Conservation (phyloP, 495 filamentous ascomycete species). For the Evansstolkia leycettana region DNA sequence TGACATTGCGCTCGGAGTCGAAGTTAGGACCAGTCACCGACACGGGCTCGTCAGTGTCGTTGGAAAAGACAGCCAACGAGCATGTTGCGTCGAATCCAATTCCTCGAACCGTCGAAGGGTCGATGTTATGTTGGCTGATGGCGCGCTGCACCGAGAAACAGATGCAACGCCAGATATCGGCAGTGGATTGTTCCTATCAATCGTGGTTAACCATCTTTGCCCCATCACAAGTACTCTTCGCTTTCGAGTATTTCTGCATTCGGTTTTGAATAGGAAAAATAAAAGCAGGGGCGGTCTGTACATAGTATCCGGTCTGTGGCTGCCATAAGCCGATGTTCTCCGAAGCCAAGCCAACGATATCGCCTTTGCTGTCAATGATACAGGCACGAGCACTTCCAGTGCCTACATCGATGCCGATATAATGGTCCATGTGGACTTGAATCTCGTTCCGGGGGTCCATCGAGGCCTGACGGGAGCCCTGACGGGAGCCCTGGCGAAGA, state of each 20-base stretch:
- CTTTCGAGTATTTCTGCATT: no score
- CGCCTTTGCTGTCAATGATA: conserved; percentile 80
- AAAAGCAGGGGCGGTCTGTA: conserved; percentile 17
- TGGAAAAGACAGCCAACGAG: conserved; percentile 79
- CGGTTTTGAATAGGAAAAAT: no score
- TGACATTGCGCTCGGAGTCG: conserved; percentile 74
- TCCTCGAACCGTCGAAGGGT: conserved; percentile 59
- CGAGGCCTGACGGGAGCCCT: conserved; percentile 40
- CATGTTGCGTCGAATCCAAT: conserved; percentile 97
- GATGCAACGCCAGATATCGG: conserved; percentile 89
- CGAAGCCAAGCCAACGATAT: conserved; percentile 83
- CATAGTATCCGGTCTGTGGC: conserved; percentile 82
- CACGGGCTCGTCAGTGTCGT: conserved; percentile 81
- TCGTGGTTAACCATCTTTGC: no score
- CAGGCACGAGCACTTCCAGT: conserved; percentile 92
- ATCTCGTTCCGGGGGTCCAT: conserved; percentile 44
- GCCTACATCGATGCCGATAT: conserved; percentile 91
- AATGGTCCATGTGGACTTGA: conserved; percentile 46
- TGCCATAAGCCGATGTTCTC: conserved; percentile 93
- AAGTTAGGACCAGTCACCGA: conserved; percentile 83
- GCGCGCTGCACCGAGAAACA: conserved; percentile 69
- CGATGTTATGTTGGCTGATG: conserved; percentile 65
- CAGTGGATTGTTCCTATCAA: conserved; percentile 93
- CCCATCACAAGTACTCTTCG: no score
- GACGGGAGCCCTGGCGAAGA: conserved; percentile 19